phyloP scores from a whole-genome alignment of 2,329 filamentous ascomycete species.

The Byssochlamys sp. region DNA sequence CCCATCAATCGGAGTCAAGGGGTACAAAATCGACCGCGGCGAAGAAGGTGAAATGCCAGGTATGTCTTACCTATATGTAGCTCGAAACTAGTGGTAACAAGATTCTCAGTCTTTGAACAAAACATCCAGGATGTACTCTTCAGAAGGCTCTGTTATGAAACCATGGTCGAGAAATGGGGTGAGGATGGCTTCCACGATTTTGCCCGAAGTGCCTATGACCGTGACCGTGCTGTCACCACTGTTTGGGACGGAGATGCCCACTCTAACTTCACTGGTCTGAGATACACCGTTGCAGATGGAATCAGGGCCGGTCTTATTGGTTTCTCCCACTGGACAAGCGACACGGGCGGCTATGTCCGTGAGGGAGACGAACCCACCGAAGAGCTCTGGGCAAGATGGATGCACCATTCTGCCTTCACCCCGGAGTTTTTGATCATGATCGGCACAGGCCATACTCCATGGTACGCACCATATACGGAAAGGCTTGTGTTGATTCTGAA shows the following conservation, averaged over 20 bases:
- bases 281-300: background rate
- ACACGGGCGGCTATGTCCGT: background rate
- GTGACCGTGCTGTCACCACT: background rate
- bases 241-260: background rate
- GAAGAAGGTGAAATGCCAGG: slow-evolving; percentile 32
- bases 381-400: background rate
- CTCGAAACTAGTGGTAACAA: background rate
- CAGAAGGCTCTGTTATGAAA: background rate
- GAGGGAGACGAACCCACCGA: background rate
- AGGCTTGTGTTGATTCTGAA: background rate
- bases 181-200: background rate
- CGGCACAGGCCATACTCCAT: background rate
- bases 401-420: slow-evolving; percentile 1
- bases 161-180: background rate
- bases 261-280: background rate
- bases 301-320: background rate
- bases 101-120: slow-evolving; percentile 17
- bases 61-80: background rate
- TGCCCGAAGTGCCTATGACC: background rate
- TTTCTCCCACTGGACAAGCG: slow-evolving; percentile 1
- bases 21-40: slow-evolving; percentile 32
- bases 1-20: slow-evolving; percentile 24
- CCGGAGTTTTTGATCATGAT: background rate
- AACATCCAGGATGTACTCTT: slow-evolving; percentile 20
- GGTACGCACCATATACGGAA: background rate